These are phyloP conservation scores for Cercophora scortea DNA, from an alignment of 495 filamentous ascomycete genomes.

Conservation along the genomic window DNA sequence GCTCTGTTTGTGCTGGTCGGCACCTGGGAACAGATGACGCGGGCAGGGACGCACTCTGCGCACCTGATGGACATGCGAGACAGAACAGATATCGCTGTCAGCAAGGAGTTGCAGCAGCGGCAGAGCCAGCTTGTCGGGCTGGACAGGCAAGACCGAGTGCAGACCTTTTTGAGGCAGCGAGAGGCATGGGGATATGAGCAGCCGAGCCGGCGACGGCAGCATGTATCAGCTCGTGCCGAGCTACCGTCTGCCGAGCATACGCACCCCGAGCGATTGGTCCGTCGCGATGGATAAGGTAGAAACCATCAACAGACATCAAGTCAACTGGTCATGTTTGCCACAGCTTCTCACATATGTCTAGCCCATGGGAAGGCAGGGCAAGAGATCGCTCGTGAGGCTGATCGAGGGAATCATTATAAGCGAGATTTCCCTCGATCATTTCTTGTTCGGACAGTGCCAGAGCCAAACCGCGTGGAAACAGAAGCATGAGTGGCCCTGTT, in stretches of 20 bases:
- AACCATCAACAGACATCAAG: neutral
- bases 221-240: no score
- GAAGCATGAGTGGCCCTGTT: neutral
- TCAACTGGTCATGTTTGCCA: neutral
- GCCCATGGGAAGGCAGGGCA: neutral
- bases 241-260: no score
- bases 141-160: slow-evolving; percentile 55
- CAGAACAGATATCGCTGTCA: slow-evolving; percentile 53
- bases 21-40: slow-evolving; percentile 55
- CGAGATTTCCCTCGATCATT: neutral
- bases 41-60: slow-evolving; percentile 49
- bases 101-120: slow-evolving; percentile 50
- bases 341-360: neutral
- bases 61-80: slow-evolving; percentile 55
- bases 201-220: neutral
- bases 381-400: slow-evolving; percentile 1
- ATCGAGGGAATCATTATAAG: neutral
- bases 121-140: slow-evolving; percentile 42
- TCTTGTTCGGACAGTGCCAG: neutral
- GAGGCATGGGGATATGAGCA: slow-evolving; percentile 35
- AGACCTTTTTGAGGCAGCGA: slow-evolving; percentile 63
- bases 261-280: no score
- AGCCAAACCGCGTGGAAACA: neutral
- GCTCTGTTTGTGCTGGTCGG: slow-evolving; percentile 59
- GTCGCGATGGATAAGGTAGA: no score